Base-by-base conservation (phyloP, 352 stramenopile genomes). In the Globisporangium polare region DNA sequence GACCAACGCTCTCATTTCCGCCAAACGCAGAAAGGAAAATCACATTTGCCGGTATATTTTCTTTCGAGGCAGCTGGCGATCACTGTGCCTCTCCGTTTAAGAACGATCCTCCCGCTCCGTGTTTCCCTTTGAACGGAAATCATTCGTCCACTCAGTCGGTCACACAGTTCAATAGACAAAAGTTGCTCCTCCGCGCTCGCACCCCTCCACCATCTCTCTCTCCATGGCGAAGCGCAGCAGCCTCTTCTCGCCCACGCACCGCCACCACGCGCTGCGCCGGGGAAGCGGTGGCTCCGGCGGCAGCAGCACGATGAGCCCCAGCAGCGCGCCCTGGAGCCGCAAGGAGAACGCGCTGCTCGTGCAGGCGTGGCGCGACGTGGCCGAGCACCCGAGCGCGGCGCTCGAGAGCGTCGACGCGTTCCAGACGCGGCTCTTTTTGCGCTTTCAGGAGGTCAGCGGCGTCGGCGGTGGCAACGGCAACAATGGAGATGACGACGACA, bases 331-430 rank as follows among this genome's bases (percentile, higher is more conserved):
- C 10, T 64, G 58, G 58, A 64, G 37, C 39, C 50, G 33, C 5
- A 41, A 52, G 18, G 58, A 64, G 37, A 50, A 39, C 2, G 37
- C 58, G 15, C 49, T 53, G 37, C 58, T 64, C 26, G 58, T 64
- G 35, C 49, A 37, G 7, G 58, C 58, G 8, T 64, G 58, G 58
- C 49, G 51, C 49, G 58, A 64, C 27, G 37, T 64, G 24, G 58
- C 51, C 1, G 29, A 64, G 47, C 47, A 64, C 49, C 24, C 58
- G 1, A 17, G 47, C 47, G 41, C 24, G 9, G 58, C 41, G 20
- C 37, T 39, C 47, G 58, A 64, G 49, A 64, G 47, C 18, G 58
- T 64, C 22, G 58, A 64, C 4, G 58, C 58, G 37, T 64, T 64
- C 58, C 58, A 64, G 50, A 64, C 58, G 37, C 58, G 58, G 2